Percentiles rank a stretch among this genome's conserved stretches.
Conservation (phyloP, 495 filamentous ascomycete species). For the Filosporella fistucella region DNA sequence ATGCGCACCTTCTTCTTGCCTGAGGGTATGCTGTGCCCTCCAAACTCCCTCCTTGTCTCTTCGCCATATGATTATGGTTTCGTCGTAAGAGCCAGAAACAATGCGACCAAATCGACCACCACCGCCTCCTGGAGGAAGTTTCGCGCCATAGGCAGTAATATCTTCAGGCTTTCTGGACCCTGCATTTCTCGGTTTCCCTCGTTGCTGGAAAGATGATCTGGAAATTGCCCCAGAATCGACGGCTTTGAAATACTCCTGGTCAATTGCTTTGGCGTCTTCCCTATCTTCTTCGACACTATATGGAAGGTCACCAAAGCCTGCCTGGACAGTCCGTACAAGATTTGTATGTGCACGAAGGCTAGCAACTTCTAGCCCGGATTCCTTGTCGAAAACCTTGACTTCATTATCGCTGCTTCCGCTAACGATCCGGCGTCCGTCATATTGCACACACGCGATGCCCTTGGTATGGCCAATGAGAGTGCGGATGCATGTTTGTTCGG, state of each 20-base stretch:
- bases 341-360: constrained; percentile 74
- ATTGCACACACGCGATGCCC: constrained; percentile 96
- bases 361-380: constrained; percentile 80
- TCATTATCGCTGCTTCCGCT: constrained; percentile 94
- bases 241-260: constrained; percentile 67
- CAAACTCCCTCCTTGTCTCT: constrained; percentile 77
- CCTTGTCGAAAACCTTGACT: constrained; percentile 87
- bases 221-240: constrained; percentile 51
- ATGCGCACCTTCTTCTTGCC: constrained; percentile 57
- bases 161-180: constrained; percentile 72
- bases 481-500: constrained; percentile 65
- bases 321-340: constrained; percentile 91
- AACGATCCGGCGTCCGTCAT: constrained; percentile 93
- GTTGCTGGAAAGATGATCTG: constrained; percentile 23
- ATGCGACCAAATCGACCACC: constrained; percentile 83
- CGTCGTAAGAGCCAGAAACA: constrained; percentile 93
- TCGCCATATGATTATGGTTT: constrained; percentile 91
- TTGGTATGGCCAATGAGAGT: constrained; percentile 86
- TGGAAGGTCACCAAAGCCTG: constrained; percentile 84
- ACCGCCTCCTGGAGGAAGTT: constrained; percentile 82
- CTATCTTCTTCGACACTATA: constrained; percentile 68
- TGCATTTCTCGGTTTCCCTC: constrained; percentile 60
- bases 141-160: constrained; percentile 73
- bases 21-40: constrained; percentile 65
- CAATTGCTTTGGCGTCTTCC: constrained; percentile 66